Evolutionary conservation across 2,329 filamentous ascomycete genomes (phyloP), one percentile per base, ranked within the genome.

Genomic region (Knoxdaviesia capensis): DNA sequence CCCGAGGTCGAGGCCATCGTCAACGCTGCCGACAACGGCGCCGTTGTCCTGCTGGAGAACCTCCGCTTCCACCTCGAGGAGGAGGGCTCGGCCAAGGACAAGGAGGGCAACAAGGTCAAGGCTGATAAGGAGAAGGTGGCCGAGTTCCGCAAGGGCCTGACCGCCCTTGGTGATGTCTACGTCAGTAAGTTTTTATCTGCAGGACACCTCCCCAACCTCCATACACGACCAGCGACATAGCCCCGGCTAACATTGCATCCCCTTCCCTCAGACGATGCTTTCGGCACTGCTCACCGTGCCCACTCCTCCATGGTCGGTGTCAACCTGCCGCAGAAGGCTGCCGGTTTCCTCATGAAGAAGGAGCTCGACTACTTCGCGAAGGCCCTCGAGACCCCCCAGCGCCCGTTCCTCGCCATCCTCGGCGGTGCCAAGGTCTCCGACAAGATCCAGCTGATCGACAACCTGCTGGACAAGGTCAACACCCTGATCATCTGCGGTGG

Each of bases 391-490:
- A 77, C 73, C 53, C 90, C 90, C 47, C 72, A 92, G 68, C 79
- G 88, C 44, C 90, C 90, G 47, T 98, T 98, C 82, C 79, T 98
- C 43, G 92, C 90, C 60, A 98, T 98, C 59, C 82, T 98, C 42
- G 90, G 90, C 54, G 90, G 90, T 52, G 86, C 90, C 60, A 98
- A 98, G 75, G 86, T 98, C 52, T 92, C 85, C 38, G 90, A 98
- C 74, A 98, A 98, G 80, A 98, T 98, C 62, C 85, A 94, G 71
- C 74, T 98, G 54, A 96, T 98, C 59, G 87, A 98, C 68, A 98
- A 98, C 73, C 72, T 98, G 51, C 80, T 98, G 52, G 83, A 86
- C 64, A 96, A 98, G 75, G 87, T 98, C 62, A 75, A 98, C 74
- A 90, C 80, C 61, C 74, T 98, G 51, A 81, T 98, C 64, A 80